Evolutionary conservation across 495 filamentous ascomycete genomes (phyloP).

Genomic region (Lophium mytilinum): DNA sequence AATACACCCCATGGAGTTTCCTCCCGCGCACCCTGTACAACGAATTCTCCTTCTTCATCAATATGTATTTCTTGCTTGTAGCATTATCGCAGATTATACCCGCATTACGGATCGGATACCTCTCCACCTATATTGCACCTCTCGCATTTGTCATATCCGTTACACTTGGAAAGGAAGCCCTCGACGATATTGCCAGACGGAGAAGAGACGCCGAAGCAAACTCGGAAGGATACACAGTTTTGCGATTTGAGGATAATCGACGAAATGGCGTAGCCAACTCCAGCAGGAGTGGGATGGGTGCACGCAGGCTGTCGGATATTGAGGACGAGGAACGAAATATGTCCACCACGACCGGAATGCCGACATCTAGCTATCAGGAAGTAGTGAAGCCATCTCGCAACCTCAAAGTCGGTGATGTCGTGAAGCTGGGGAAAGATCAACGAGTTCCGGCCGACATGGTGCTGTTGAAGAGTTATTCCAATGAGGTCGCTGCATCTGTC

Average conservation of each 20-base stretch:
- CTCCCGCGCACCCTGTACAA: conserved; percentile 91
- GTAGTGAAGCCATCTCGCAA: conserved; percentile 74
- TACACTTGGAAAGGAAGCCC: conserved; percentile 90
- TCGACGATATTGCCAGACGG: conserved; percentile 82
- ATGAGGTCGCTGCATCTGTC: conserved; percentile 43
- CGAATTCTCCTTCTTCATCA: conserved; percentile 99
- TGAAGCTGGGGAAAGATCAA: conserved; percentile 85
- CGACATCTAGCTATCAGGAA: conserved; percentile 48
- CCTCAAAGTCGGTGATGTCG: conserved; percentile 86
- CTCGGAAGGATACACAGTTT: conserved; percentile 75
- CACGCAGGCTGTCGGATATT: conserved; percentile 35
- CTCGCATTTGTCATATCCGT: conserved; percentile 85
- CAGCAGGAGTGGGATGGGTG: conserved; percentile 19
- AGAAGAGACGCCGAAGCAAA: conserved; percentile 89
- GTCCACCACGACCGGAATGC: conserved; percentile 32
- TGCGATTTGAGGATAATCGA: conserved; percentile 51
- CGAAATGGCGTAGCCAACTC: conserved; percentile 12
- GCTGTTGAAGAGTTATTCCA: conserved; percentile 73
- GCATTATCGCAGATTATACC: conserved; percentile 90
- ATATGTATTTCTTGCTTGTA: conserved; percentile 95
- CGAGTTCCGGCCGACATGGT: conserved; percentile 91
- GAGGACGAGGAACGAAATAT: conserved; percentile 35
- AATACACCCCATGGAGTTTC: conserved; percentile 96
- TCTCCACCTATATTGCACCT: conserved; percentile 90
- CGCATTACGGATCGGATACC: conserved; percentile 80